phyloP scores from a whole-genome alignment of 805 yeast genomes.

The Nakazawaea populi region DNA sequence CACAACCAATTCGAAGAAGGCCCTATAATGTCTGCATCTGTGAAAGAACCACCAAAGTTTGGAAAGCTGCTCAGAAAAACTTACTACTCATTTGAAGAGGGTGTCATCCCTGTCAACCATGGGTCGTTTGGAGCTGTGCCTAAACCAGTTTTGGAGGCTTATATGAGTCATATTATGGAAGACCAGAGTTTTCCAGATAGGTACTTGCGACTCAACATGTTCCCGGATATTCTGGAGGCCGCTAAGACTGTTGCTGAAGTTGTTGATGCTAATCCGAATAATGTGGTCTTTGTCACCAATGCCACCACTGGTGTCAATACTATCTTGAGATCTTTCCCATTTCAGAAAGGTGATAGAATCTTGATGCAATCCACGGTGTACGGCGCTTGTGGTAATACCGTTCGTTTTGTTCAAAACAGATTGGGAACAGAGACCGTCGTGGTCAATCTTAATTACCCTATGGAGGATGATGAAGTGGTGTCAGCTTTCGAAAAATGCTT shows the following conservation, averaged over 20 bases:
- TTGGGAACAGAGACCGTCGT: constrained; percentile 29
- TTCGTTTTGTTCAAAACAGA: constrained; percentile 32
- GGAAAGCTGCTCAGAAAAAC: constrained; percentile 45
- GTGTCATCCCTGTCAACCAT: constrained; percentile 47
- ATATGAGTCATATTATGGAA: constrained; percentile 20
- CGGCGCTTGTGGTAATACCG: constrained; percentile 48
- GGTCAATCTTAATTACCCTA: constrained; percentile 37
- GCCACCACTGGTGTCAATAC: constrained; percentile 59
- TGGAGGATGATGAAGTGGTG: constrained; percentile 35
- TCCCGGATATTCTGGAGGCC: constrained; percentile 25
- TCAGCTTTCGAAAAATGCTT: constrained; percentile 20
- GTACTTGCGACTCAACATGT: constrained; percentile 26
- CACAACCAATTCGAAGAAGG: too few species aligned
- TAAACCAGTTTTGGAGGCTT: constrained; percentile 34
- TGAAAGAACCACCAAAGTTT: constrained; percentile 23
- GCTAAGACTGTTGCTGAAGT: constrained; percentile 33
- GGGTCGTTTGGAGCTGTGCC: constrained; percentile 63
- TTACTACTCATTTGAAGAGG: constrained; percentile 37
- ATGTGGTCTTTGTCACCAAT: constrained; percentile 49
- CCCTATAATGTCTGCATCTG: too few species aligned
- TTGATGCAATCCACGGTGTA: constrained; percentile 45
- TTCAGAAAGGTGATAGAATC: constrained; percentile 45
- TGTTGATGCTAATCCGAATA: constrained; percentile 40
- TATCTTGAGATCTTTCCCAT: constrained; percentile 48
- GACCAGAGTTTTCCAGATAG: constrained; percentile 41